Evolutionary conservation across 805 yeast genomes (phyloP).

Genomic region (Suhomyces kilbournensis): DNA sequence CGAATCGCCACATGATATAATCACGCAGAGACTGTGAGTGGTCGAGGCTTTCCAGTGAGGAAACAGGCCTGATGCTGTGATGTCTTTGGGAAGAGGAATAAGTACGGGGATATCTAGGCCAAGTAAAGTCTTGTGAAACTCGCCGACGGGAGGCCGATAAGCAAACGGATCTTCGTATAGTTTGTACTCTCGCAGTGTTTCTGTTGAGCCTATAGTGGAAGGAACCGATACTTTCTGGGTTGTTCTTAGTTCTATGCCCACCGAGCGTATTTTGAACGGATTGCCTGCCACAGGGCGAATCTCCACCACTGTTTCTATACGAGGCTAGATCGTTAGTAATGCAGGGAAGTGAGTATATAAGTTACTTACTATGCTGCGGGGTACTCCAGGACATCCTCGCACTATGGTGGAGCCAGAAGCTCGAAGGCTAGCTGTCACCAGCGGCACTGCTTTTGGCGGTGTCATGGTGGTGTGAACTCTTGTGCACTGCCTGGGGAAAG

Average conservation of each 20-base stretch:
- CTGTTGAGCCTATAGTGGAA: conserved; percentile 30
- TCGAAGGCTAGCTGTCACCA: conserved; percentile 38
- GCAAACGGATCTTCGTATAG: conserved; percentile 34
- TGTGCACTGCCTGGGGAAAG: background rate
- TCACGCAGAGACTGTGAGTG: conserved; percentile 43
- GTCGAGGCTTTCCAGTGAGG: conserved; percentile 48
- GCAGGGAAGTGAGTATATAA: background rate
- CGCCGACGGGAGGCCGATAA: conserved; percentile 40
- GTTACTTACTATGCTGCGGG: conserved; percentile 42
- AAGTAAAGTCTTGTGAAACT: conserved; percentile 38
- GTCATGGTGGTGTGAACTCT: background rate
- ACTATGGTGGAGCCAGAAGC: conserved; percentile 54
- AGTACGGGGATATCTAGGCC: conserved; percentile 61
- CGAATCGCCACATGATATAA: conserved; percentile 29
- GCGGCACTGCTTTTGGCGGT: conserved; percentile 13
- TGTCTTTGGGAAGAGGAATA: conserved; percentile 52
- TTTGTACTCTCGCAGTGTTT: conserved; percentile 31
- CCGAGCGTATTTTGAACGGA: conserved; percentile 46
- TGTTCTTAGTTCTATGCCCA: conserved; percentile 49
- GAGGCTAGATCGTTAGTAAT: conserved; percentile 38
- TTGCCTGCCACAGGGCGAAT: conserved; percentile 49
- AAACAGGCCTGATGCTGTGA: conserved; percentile 51
- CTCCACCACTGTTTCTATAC: conserved; percentile 56
- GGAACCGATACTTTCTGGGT: conserved; percentile 47
- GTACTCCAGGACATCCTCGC: conserved; percentile 68